Evolutionary conservation across 2,329 filamentous ascomycete genomes (phyloP), one percentile per base, ranked within the genome.

Genomic region (Hypoxylon sp.): DNA sequence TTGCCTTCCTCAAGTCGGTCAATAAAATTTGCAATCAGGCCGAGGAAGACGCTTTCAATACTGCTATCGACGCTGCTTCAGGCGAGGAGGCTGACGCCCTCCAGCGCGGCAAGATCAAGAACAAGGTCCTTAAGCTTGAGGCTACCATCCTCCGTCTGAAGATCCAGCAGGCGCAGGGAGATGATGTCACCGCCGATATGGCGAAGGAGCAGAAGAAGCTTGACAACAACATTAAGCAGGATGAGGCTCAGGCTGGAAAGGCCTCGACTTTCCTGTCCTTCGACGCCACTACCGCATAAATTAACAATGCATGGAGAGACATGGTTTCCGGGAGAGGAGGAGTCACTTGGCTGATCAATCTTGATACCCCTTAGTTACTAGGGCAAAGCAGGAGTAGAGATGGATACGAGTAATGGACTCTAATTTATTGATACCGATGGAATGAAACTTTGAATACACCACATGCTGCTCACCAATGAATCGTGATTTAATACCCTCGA

Each of bases 61-160:
- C 82, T 1, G 86, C 86, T 11, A 84, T 88, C 60, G 82, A 81
- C 10, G 83, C 80, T 2, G 84, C 82, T 0, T 77, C 73, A 9
- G 84, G 83, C 9, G 81, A 78, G 50, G 81, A 78, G 41, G 83
- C 82, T 2, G 81, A 80, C 21, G 84, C 86, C 53, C 81, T 88
- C 11, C 60, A 84, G 82, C 80, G 82, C 58, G 85, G 85, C 74
- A 87, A 88, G 79, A 87, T 83, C 66, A 86, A 86, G 83, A 88
- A 87, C 82, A 88, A 88, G 79, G 84, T 88, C 14, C 77, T 88
- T 57, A 88, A 89, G 79, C 79, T 88, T 68, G 83, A 82, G 41
- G 83, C 85, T 28, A 84, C 84, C 56, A 78, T 86, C 32, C 75
- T 87, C 30, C 79, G 82, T 70, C 82, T 88, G 7, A 78, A 83